These are phyloP conservation scores for Tieghemostelium lacteum DNA, from an alignment of 78 protist species.

Conservation along the genomic window DNA sequence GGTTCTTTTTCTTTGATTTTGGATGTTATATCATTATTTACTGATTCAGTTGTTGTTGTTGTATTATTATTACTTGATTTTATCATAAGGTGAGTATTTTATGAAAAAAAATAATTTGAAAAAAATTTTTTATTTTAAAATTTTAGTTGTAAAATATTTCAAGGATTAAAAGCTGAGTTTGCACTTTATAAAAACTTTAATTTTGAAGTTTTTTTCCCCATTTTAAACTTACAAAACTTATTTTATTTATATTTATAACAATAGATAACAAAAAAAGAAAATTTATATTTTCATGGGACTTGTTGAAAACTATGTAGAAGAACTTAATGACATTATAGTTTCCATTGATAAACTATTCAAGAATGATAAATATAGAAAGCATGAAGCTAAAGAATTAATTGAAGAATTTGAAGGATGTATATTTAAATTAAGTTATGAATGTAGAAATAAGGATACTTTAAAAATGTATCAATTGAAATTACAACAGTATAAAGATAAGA, in stretches of 20 bases:
- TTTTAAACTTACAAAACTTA: too few species aligned
- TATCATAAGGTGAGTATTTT: not conserved
- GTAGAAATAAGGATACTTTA: not conserved
- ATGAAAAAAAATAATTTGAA: too few species aligned
- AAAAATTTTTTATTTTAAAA: not conserved
- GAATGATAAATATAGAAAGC: not conserved
- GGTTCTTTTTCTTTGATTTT: slow-evolving; percentile 20
- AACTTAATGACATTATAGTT: slow-evolving; percentile 1
- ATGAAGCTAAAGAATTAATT: not conserved
- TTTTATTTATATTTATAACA: too few species aligned
- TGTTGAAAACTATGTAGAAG: not conserved
- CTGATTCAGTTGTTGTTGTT: not conserved
- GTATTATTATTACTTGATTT: not conserved
- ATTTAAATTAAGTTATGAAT: not conserved
- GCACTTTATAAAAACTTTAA: too few species aligned
- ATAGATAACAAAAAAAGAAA: too few species aligned
- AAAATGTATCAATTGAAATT: slow-evolving; percentile 9
- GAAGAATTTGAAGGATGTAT: not conserved
- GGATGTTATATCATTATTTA: too few species aligned
- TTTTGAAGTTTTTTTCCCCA: too few species aligned
- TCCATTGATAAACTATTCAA: not conserved
- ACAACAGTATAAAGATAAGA: not conserved
- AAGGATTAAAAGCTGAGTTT: too few species aligned
- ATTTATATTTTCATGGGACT: too few species aligned
- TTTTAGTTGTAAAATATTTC: not conserved